Percentiles rank a stretch among this genome's conserved stretches.
Conservation (phyloP, 1,284 basidiomycete genomes). For the Irpex rosettiformis region DNA sequence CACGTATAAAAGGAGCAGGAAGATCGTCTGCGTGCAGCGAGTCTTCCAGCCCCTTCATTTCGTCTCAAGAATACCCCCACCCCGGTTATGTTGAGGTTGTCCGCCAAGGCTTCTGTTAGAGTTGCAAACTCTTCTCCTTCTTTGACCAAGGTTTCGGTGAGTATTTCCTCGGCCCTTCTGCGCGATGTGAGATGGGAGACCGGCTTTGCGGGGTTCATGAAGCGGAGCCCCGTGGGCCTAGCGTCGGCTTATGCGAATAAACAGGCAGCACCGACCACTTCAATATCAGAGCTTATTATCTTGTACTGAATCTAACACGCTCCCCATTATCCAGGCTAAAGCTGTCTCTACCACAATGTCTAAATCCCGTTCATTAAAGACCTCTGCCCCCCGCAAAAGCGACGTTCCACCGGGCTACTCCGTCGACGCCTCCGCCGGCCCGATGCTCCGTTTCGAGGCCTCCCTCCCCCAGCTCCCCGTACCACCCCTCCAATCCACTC, state of each 20-base stretch:
- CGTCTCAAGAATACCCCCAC: neutral
- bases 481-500: slow-evolving; percentile 77
- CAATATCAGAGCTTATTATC: neutral
- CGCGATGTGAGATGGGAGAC: neutral
- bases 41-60: slow-evolving; percentile 3
- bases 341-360: slow-evolving; percentile 24
- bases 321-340: neutral
- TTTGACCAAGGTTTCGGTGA: slow-evolving; percentile 13
- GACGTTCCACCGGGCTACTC: slow-evolving; percentile 39
- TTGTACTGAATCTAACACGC: neutral
- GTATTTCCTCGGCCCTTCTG: slow-evolving; percentile 4
- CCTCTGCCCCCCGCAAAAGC: slow-evolving; percentile 30
- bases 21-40: neutral
- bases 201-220: neutral
- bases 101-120: slow-evolving; percentile 10
- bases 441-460: slow-evolving; percentile 79
- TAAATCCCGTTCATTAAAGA: slow-evolving; percentile 30
- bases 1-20: slow-evolving; percentile 2
- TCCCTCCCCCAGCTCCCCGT: slow-evolving; percentile 84
- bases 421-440: slow-evolving; percentile 47
- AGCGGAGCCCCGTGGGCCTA: neutral
- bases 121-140: slow-evolving; percentile 11
- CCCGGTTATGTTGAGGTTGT: slow-evolving; percentile 17
- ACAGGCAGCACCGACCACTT: neutral
- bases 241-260: too few species aligned